These are phyloP conservation scores for Solanum pinnatisectum DNA, from an alignment of 257 asterid species.

Conservation along the genomic window DNA sequence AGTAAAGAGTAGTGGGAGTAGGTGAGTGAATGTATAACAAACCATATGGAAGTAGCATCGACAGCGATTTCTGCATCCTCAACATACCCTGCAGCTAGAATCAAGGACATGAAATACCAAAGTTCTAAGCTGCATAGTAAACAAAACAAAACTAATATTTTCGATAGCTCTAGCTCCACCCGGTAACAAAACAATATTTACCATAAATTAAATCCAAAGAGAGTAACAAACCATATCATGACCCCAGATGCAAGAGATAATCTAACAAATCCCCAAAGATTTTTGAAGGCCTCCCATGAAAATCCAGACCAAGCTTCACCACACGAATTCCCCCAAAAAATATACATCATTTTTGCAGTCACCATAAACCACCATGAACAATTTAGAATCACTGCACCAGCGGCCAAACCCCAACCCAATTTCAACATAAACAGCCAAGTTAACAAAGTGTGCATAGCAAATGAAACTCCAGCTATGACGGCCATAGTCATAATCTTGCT, in stretches of 20 bases:
- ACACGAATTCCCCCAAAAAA: neutral
- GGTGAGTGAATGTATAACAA: neutral
- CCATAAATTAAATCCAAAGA: neutral
- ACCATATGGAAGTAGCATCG: constrained; percentile 9
- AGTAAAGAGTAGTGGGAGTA: neutral
- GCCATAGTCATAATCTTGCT: constrained; percentile 8
- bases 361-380: constrained; percentile 6
- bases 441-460: neutral
- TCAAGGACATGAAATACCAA: constrained; percentile 7
- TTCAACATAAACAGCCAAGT: constrained; percentile 6
- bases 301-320: constrained; percentile 14
- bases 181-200: too few relatives aligned
- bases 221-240: constrained; percentile 5
- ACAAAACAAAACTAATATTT: neutral
- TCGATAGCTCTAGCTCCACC: too few relatives aligned
- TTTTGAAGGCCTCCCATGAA: neutral
- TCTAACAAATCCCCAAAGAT: constrained; percentile 6
- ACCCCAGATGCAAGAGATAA: constrained; percentile 7
- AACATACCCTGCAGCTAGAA: constrained; percentile 3
- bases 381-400: neutral
- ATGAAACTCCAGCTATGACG: neutral
- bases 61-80: constrained; percentile 11
- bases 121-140: neutral
- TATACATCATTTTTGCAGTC: neutral
- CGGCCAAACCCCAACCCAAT: constrained; percentile 3